Evolutionary conservation across 768 basidiomycete species (phyloP), one percentile per base, ranked within the genome.

Genomic region (Chalciporus piperatus): DNA sequence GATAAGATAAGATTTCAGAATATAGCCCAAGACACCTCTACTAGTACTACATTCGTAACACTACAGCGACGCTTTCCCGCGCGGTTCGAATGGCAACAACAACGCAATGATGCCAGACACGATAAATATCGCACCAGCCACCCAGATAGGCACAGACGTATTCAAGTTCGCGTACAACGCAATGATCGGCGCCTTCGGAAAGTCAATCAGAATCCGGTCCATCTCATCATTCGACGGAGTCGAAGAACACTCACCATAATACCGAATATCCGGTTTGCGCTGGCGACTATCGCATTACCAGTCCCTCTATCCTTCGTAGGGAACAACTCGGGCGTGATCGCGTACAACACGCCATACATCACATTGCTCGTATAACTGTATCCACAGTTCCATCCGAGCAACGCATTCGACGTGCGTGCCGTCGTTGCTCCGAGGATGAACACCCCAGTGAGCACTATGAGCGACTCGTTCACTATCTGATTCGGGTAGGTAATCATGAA

Each of bases 341-440:
- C 71, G 37, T 74, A 73, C 48, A 75, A 56, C 9, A 76, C 75
- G 45, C 78, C 80, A 51, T 81, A 81, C 79, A 80, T 81, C 48
- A 80, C 62, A 60, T 83, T 83, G 51, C 71, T 74, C 48, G 76
- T 76, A 66, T 82, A 83, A 41, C 72, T 76, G 67, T 80, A 82
- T 14, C 70, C 78, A 55, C 82, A 83, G 52, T 82, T 81, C 79
- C 78, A 82, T 16, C 73, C 80, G 7, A 84, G 74, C 9, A 84
- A 63, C 9, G 75, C 72, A 41, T 77, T 66, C 33, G 77, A 79
- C 3, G 74, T 74, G 23, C 78, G 74, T 7, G 82, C 78, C 0
- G 81, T 82, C 7, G 83, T 84, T 45, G 72, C 72, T 8, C 72
- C 78, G 50, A 81, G 79, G 50, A 84, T 76, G 66, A 84, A 84